Conservation (phyloP, 176 grass and related monocot species). For the Neostapfia colusana region DNA sequence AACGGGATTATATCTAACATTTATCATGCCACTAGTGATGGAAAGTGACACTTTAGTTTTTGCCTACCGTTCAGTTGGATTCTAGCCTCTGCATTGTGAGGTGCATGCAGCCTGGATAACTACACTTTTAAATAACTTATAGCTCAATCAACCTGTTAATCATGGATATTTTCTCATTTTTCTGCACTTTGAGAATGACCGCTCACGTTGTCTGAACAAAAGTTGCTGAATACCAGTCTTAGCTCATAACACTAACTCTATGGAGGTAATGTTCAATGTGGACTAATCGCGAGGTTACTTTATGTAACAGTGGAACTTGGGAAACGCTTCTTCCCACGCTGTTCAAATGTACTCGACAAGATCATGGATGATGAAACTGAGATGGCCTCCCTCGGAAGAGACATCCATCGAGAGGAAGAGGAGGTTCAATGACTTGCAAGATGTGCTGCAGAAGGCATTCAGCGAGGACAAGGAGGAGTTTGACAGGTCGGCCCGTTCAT, state of each 20-base stretch:
- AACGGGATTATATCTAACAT: no score
- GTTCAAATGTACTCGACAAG: slow-evolving; percentile 60
- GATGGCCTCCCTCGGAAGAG: slow-evolving; percentile 35
- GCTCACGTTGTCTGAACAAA: background rate
- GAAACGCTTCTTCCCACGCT: slow-evolving; percentile 74
- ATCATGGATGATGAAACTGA: slow-evolving; percentile 71
- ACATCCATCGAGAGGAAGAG: slow-evolving; percentile 53
- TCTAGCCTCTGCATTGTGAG: background rate
- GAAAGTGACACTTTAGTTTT: background rate
- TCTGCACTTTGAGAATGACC: background rate
- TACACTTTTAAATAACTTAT: background rate
- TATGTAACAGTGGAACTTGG: slow-evolving; percentile 71
- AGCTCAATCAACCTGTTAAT: background rate
- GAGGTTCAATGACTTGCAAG: slow-evolving; percentile 65
- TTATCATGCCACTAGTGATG: background rate
- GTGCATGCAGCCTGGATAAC: background rate
- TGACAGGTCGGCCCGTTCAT: slow-evolving; percentile 37
- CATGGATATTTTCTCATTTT: background rate
- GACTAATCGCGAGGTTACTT: slow-evolving; percentile 25
- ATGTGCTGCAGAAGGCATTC: slow-evolving; percentile 64
- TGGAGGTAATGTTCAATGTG: background rate
- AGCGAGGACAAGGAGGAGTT: slow-evolving; percentile 62
- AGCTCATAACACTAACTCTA: background rate
- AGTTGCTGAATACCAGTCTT: background rate
- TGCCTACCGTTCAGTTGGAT: background rate